Conservation (phyloP, 805 yeast genomes). For the Nakazawaea populi region DNA sequence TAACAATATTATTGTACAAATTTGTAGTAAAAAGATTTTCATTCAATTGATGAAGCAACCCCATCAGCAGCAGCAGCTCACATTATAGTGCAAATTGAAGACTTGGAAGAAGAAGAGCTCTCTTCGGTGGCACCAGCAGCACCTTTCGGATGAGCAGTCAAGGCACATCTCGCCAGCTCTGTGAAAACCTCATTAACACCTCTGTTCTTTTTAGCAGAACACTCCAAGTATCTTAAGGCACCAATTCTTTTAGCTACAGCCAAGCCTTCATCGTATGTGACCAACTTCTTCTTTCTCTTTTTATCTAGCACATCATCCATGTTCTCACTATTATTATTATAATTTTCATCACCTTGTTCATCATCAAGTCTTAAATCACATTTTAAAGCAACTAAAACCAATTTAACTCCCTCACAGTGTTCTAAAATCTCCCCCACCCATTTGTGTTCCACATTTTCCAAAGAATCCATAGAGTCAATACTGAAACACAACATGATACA, state of each 20-base stretch:
- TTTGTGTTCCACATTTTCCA: conserved; percentile 89
- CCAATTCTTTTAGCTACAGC: conserved; percentile 90
- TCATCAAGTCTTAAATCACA: conserved; percentile 83
- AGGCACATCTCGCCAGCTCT: conserved; percentile 96
- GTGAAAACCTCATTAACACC: conserved; percentile 99
- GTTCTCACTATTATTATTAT: conserved; percentile 26
- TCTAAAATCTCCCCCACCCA: conserved; percentile 98
- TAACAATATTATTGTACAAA: no score
- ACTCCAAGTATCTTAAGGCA: conserved; percentile 90
- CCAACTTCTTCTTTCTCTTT: conserved; percentile 41
- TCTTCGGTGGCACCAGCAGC: conserved; percentile 49
- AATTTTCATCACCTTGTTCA: conserved; percentile 28
- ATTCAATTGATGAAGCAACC: no score
- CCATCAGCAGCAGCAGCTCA: no score
- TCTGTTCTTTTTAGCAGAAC: conserved; percentile 92
- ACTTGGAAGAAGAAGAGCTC: conserved; percentile 24
- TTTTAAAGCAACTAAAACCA: conserved; percentile 89
- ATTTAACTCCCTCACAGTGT: conserved; percentile 93
- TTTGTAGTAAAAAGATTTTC: no score
- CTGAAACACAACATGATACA: conserved; percentile 95
- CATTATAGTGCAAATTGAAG: conserved; percentile 32
- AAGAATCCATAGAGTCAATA: conserved; percentile 88
- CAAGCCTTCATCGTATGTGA: conserved; percentile 89
- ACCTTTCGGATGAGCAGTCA: conserved; percentile 83
- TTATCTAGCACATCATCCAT: conserved; percentile 20